Evolutionary conservation across 208 protist species (phyloP), one percentile per base, ranked within the genome.

Genomic region (Tritrichomonas musculus): DNA sequence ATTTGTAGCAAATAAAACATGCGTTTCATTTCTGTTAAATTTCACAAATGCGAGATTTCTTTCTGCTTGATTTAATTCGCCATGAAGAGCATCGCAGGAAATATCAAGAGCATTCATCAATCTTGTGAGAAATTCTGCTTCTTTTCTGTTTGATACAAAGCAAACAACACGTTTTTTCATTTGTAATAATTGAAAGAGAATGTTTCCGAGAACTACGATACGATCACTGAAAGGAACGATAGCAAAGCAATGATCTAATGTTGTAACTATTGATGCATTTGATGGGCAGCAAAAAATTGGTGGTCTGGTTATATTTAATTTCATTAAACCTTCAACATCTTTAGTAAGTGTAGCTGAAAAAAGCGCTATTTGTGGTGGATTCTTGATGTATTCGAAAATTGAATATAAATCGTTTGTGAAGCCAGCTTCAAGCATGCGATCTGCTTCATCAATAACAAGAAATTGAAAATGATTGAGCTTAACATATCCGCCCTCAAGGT

Each of bases 21-120:
- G 20, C 8, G 50, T 92, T 72, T 92, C 88, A 0, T 98, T 98
- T 65, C 94, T 93, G 33, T 92, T 92, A 30, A 92, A 92, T 96
- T 99, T 98, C 95, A 99, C 99, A 96, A 99, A 99, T 33, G 98
- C 99, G n/a, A 96, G 97, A 20, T 98, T 99, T 82, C 99, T 97
- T 96, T 99, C 98, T 93, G 98, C 96, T 96, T 99, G 99, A 36
- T 17, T 27, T 9, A 92, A 27, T 47, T 92, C 88, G 0, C 88
- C 57, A 73, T 92, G 88, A 47, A 92, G 44, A 30, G 27, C 25
- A 64, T 72, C 55, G 25, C 33, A 69, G 27, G 25, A 17, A n/a
- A 69, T 72, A 39, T 72, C 50, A 44, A 69, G 41, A 49, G 55
- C 57, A 49, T 92, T 92, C 13, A 92, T 57, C 3, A 92, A 36